Percentiles rank a stretch among this genome's conserved stretches.
Evolutionary conservation across 768 basidiomycete species (phyloP).

Genomic region (Termitomyces heimii): DNA sequence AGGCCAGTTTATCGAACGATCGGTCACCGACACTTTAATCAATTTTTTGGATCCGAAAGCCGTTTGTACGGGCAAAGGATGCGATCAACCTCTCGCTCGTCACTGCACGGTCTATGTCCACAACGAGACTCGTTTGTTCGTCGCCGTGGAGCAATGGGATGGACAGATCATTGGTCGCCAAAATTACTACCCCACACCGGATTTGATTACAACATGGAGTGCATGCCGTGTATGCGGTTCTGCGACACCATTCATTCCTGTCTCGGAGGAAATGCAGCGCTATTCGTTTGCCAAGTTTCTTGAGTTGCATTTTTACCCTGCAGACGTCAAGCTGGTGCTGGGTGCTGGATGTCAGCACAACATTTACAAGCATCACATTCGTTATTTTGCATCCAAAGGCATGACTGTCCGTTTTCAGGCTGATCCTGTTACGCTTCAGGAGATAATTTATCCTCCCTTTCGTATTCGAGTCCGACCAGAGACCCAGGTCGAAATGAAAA

Average conservation of each 20-base stretch:
- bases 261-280: slow-evolving; percentile 87
- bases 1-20: slow-evolving; percentile 87
- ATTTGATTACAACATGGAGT: slow-evolving; percentile 88
- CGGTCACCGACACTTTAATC: slow-evolving; percentile 59
- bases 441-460: slow-evolving; percentile 86
- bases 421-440: slow-evolving; percentile 76
- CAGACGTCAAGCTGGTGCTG: slow-evolving; percentile 77
- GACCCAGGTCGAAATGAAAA: slow-evolving; percentile 84
- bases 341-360: slow-evolving; percentile 93
- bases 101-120: slow-evolving; percentile 94
- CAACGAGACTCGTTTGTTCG: slow-evolving; percentile 73
- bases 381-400: slow-evolving; percentile 81
- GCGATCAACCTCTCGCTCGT: slow-evolving; percentile 70
- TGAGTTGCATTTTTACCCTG: slow-evolving; percentile 93
- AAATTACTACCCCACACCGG: slow-evolving; percentile 52
- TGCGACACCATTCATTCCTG: slow-evolving; percentile 82
- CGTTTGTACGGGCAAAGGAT: slow-evolving; percentile 78
- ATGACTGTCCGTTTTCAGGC: slow-evolving; percentile 88
- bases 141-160: slow-evolving; percentile 88
- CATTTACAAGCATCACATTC: slow-evolving; percentile 86
- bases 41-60: slow-evolving; percentile 72
- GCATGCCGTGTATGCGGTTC: slow-evolving; percentile 74
- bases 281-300: slow-evolving; percentile 97
- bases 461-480: slow-evolving; percentile 83
- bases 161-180: slow-evolving; percentile 61